Percentiles rank a stretch among this genome's conserved stretches.
Evolutionary conservation across 768 basidiomycete species (phyloP).

Genomic region (Leccinum olivaceopallidum): DNA sequence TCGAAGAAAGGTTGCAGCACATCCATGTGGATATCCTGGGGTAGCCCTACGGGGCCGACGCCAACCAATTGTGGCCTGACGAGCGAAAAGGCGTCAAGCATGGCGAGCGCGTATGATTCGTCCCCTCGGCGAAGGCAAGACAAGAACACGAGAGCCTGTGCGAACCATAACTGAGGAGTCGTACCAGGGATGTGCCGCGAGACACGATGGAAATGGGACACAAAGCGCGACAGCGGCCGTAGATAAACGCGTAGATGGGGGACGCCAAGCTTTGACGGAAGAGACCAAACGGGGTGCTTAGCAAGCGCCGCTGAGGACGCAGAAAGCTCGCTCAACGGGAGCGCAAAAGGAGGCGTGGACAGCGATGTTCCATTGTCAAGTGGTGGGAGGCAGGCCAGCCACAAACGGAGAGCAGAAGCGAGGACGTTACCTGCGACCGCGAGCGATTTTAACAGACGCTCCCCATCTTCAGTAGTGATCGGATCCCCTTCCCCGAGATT

Average conservation of each 20-base stretch:
- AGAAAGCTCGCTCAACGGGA: constrained; percentile 61
- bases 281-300: constrained; percentile 53
- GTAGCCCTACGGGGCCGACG: constrained; percentile 23
- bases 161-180: constrained; percentile 62
- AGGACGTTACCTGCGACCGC: constrained; percentile 39
- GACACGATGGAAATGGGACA: constrained; percentile 56
- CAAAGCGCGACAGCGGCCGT: constrained; percentile 55
- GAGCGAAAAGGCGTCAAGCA: constrained; percentile 32
- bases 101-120: constrained; percentile 54
- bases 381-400: constrained; percentile 60
- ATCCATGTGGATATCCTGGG: constrained; percentile 29
- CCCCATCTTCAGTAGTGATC: constrained; percentile 3
- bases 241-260: constrained; percentile 15
- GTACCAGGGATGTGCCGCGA: constrained; percentile 57
- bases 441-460: constrained; percentile 28
- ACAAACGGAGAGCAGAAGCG: constrained; percentile 55
- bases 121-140: constrained; percentile 68
- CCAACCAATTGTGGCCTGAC: constrained; percentile 23
- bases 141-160: constrained; percentile 61
- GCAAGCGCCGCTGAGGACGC: constrained; percentile 50
- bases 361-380: constrained; percentile 38
- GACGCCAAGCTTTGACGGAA: constrained; percentile 9
- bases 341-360: constrained; percentile 54
- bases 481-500: constrained; percentile 19
- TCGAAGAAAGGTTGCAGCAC: constrained; percentile 55